phyloP scores from a whole-genome alignment of 2,329 filamentous ascomycete genomes.

The Stachybotrys chartarum region DNA sequence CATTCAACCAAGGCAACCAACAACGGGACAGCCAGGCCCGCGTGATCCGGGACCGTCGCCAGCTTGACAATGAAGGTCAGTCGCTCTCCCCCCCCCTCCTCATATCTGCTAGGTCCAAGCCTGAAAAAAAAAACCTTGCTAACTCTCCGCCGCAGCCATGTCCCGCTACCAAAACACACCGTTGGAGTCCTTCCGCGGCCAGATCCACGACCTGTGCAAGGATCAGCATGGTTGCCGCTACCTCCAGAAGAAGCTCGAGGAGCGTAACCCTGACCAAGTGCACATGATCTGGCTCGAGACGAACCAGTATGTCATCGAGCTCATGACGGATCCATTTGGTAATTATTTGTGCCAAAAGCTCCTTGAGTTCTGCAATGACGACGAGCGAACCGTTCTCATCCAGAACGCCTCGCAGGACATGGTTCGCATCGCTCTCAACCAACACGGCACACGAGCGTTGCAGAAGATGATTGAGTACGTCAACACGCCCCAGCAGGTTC shows the following conservation, averaged over 20 bases:
- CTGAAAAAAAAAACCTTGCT: conserved; percentile 11
- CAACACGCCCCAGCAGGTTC: conserved; percentile 74
- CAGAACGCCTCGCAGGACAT: conserved; percentile 82
- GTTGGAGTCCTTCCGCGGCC: conserved; percentile 71
- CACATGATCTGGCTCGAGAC: conserved; percentile 94
- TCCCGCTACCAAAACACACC: conserved; percentile 79
- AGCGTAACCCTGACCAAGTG: conserved; percentile 73
- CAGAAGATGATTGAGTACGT: conserved; percentile 99
- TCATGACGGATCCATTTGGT: conserved; percentile 98
- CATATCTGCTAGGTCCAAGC: not conserved
- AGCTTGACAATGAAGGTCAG: conserved; percentile 65
- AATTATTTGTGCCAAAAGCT: conserved; percentile 99
- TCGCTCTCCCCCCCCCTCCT: conserved; percentile 2
- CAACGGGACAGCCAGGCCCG: conserved; percentile 69
- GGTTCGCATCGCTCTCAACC: conserved; percentile 90
- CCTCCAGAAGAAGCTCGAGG: conserved; percentile 94
- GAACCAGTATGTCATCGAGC: conserved; percentile 85
- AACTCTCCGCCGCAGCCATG: conserved; percentile 42
- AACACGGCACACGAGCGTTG: conserved; percentile 90
- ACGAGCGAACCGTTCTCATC: conserved; percentile 88
- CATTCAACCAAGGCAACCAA: conserved; percentile 42
- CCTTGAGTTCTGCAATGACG: conserved; percentile 88
- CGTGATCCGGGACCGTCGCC: conserved; percentile 67
- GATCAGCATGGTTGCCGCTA: conserved; percentile 97
- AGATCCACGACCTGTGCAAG: conserved; percentile 88